Evolutionary conservation across 1,284 basidiomycete genomes (phyloP), one percentile per base, ranked within the genome.

Genomic region (Cerrena zonata): DNA sequence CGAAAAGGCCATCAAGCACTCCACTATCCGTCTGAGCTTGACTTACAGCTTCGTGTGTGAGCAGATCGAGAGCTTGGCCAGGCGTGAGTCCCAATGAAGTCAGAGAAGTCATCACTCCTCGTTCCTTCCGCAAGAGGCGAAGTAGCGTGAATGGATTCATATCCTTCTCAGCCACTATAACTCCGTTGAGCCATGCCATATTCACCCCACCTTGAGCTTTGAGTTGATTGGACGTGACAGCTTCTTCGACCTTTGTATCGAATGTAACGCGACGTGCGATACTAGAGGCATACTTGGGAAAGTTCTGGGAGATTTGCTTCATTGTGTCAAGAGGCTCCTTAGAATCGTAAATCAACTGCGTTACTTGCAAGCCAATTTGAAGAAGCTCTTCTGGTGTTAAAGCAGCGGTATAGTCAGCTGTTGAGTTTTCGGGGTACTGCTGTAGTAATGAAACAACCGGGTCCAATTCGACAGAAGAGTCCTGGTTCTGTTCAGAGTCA

Each of bases 121-220:
- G 78, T 66, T 98, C 94, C 53, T 81, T 81, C 40, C 85, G 80
- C 54, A 98, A 61, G 10, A 84, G 67, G 7, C 81, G 76, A 46
- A 94, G 67, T 1, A 96, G 65, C 71, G 54, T 55, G 53, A 89
- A 87, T 0, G 86, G 78, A 49, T 84, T 84, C 55, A 91, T 69
- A 39, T 93, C 88, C 26, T 75, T 78, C 37, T 80, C 77, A 1
- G 72, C 65, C 10, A 94, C 59, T 3, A 67, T 58, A 2, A 80
- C 72, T 0, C 94, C 94, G 58, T 96, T 96, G 27, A 94, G 65
- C 85, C 89, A 94, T 30, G 86, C 72, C 58, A 76, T 66, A 60
- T 71, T 84, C 23, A 70, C 56, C 1, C 87, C 88, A 21, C 69
- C 69, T 48, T 76, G 71, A 7, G 71, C 76, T 57, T 74, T 80